Percentiles rank a stretch among this genome's conserved stretches.
Conservation (phyloP, 257 asterid genomes). For the Solanum phureja region DNA sequence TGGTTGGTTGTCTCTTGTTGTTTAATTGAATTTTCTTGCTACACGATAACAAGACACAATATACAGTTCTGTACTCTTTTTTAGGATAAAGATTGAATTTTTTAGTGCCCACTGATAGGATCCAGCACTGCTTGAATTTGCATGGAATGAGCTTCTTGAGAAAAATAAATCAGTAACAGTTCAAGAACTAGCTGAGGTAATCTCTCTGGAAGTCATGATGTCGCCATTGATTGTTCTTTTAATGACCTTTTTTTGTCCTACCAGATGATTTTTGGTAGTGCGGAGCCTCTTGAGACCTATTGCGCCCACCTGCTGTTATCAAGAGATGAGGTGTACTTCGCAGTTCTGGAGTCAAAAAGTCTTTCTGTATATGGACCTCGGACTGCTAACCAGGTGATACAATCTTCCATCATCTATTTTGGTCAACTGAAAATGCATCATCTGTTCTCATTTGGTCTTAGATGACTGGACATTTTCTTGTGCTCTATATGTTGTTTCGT, state of each 20-base stretch:
- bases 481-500: neutral
- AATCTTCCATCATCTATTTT: neutral
- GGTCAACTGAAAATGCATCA: neutral
- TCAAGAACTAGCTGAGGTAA: slow-evolving; percentile 89
- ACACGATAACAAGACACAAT: neutral
- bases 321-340: slow-evolving; percentile 66
- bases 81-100: slow-evolving; percentile 3
- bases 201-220: slow-evolving; percentile 2
- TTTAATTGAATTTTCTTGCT: slow-evolving; percentile 4
- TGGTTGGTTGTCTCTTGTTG: slow-evolving; percentile 44
- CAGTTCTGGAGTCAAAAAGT: slow-evolving; percentile 56
- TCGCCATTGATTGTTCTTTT: slow-evolving; percentile 17
- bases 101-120: slow-evolving; percentile 36
- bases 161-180: slow-evolving; percentile 61
- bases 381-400: slow-evolving; percentile 56
- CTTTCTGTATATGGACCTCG: slow-evolving; percentile 78
- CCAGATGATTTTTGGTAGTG: slow-evolving; percentile 97
- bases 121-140: slow-evolving; percentile 80
- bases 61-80: neutral
- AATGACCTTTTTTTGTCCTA: slow-evolving; percentile 33
- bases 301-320: slow-evolving; percentile 82
- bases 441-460: neutral
- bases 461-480: neutral
- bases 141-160: slow-evolving; percentile 96
- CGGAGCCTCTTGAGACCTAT: slow-evolving; percentile 90